A percentile compares a stretch with the other conserved stretches of the same genome.
Conservation (phyloP, 495 filamentous ascomycete genomes). For the Astrocystis sublimbata region DNA sequence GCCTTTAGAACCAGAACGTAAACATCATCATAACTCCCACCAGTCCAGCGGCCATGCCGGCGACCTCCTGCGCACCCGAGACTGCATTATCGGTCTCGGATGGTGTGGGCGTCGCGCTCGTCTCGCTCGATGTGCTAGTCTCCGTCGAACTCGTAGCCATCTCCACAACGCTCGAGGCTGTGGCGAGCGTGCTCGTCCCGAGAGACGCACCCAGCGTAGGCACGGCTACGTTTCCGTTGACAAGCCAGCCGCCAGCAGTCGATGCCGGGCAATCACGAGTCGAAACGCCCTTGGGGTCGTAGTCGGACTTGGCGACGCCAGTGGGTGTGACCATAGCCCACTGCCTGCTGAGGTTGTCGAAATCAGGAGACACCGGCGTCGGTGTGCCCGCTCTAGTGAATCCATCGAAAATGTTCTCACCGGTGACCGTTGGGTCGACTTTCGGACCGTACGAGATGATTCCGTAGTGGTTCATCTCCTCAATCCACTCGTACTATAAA, state of each 20-base stretch:
- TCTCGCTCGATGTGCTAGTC: too few species aligned
- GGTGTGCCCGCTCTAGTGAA: slow-evolving; percentile 72
- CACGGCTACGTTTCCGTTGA: slow-evolving; percentile 65
- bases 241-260: slow-evolving; percentile 68
- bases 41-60: slow-evolving; percentile 49
- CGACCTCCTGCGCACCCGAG: slow-evolving; percentile 22
- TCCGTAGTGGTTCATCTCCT: slow-evolving; percentile 83
- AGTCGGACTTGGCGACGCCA: slow-evolving; percentile 63
- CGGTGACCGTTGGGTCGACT: slow-evolving; percentile 48
- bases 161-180: slow-evolving; percentile 29
- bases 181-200: slow-evolving; percentile 30
- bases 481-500: slow-evolving; percentile 70
- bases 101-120: slow-evolving; percentile 18
- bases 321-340: slow-evolving; percentile 74
- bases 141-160: neutral
- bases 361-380: slow-evolving; percentile 73
- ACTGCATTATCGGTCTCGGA: slow-evolving; percentile 22
- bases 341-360: slow-evolving; percentile 69
- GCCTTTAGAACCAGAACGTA: slow-evolving; percentile 50
- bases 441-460: slow-evolving; percentile 73
- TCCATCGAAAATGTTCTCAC: slow-evolving; percentile 60
- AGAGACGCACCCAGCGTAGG: slow-evolving; percentile 66
- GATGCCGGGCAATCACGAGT: slow-evolving; percentile 71
- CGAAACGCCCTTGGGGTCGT: slow-evolving; percentile 57
- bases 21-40: slow-evolving; percentile 56